Percentiles rank a stretch among this genome's conserved stretches.
These are phyloP conservation scores for Rusavskia elegans DNA, from an alignment of 495 filamentous ascomycete species.

Conservation along the genomic window DNA sequence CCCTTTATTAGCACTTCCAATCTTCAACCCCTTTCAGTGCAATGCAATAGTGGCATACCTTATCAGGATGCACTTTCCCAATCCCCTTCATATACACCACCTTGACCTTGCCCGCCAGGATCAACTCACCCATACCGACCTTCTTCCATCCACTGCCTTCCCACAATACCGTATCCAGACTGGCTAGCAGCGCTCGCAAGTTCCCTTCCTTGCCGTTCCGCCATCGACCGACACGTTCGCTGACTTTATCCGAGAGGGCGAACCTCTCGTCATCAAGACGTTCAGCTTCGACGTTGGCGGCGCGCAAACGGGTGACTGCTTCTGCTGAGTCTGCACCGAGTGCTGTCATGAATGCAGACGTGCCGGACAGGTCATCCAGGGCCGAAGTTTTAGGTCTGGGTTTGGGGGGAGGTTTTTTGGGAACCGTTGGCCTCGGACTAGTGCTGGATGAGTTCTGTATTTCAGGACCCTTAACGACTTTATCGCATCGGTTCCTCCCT, in stretches of 20 bases:
- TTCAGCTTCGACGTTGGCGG: slow-evolving; percentile 69
- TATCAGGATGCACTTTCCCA: slow-evolving; percentile 95
- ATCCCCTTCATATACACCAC: slow-evolving; percentile 98
- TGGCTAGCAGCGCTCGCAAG: slow-evolving; percentile 72
- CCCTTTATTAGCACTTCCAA: neutral
- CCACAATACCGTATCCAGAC: slow-evolving; percentile 82
- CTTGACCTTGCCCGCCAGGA: slow-evolving; percentile 86
- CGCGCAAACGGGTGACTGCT: slow-evolving; percentile 64
- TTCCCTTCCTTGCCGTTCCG: slow-evolving; percentile 83
- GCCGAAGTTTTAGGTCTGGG: slow-evolving; percentile 29
- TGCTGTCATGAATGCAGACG: slow-evolving; percentile 11
- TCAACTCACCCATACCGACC: slow-evolving; percentile 79
- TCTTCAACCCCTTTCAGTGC: neutral
- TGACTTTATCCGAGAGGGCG: slow-evolving; percentile 68
- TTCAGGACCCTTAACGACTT: slow-evolving; percentile 41
- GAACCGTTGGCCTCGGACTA: slow-evolving; percentile 21
- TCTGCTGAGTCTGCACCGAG: slow-evolving; percentile 19
- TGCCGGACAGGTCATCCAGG: slow-evolving; percentile 27
- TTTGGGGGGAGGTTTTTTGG: slow-evolving; percentile 20
- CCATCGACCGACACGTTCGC: slow-evolving; percentile 63
- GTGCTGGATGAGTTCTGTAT: slow-evolving; percentile 12
- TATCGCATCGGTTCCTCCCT: slow-evolving; percentile 81
- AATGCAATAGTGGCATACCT: slow-evolving; percentile 41
- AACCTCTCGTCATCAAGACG: slow-evolving; percentile 83
- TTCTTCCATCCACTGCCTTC: slow-evolving; percentile 90